phyloP scores from a whole-genome alignment of 768 basidiomycete species.

The Tephrocybe sp. region DNA sequence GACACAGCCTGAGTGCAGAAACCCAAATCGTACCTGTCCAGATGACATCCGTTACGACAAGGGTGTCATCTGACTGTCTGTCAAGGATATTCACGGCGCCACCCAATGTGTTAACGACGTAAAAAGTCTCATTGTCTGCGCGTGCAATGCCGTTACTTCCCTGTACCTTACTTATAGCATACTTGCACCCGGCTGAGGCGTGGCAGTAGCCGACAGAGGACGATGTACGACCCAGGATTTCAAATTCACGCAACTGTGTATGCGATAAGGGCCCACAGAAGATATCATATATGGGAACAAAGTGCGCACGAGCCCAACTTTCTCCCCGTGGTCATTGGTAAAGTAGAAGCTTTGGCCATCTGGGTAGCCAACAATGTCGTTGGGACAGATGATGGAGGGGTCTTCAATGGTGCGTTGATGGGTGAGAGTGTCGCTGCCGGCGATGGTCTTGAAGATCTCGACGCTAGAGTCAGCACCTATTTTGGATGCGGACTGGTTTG shows the following conservation, averaged over 20 bases:
- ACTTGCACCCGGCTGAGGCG: slow-evolving; percentile 57
- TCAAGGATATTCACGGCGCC: slow-evolving; percentile 57
- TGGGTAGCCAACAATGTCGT: slow-evolving; percentile 66
- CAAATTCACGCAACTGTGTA: slow-evolving; percentile 25
- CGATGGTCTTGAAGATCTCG: slow-evolving; percentile 62
- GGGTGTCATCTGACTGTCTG: slow-evolving; percentile 54
- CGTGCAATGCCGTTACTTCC: slow-evolving; percentile 64
- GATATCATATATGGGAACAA: background rate
- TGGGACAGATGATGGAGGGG: slow-evolving; percentile 60
- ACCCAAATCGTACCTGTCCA: slow-evolving; percentile 40
- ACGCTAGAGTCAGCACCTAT: slow-evolving; percentile 73
- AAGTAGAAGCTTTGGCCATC: slow-evolving; percentile 69
- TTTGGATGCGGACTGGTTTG: slow-evolving; percentile 29
- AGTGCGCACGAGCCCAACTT: slow-evolving; percentile 51
- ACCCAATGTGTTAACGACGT: slow-evolving; percentile 47
- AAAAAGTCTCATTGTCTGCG: slow-evolving; percentile 62
- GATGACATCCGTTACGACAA: slow-evolving; percentile 55
- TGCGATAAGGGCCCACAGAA: background rate
- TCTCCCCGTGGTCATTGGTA: slow-evolving; percentile 64
- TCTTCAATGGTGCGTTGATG: slow-evolving; percentile 62
- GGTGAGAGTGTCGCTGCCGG: slow-evolving; percentile 42
- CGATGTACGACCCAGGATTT: slow-evolving; percentile 20
- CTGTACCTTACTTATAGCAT: slow-evolving; percentile 49
- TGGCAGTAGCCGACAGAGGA: slow-evolving; percentile 69
- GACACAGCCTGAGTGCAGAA: background rate